A percentile compares a stretch with the other conserved stretches of the same genome.
Conservation (phyloP, 2,329 filamentous ascomycete genomes). For the Penicillium glabrum region DNA sequence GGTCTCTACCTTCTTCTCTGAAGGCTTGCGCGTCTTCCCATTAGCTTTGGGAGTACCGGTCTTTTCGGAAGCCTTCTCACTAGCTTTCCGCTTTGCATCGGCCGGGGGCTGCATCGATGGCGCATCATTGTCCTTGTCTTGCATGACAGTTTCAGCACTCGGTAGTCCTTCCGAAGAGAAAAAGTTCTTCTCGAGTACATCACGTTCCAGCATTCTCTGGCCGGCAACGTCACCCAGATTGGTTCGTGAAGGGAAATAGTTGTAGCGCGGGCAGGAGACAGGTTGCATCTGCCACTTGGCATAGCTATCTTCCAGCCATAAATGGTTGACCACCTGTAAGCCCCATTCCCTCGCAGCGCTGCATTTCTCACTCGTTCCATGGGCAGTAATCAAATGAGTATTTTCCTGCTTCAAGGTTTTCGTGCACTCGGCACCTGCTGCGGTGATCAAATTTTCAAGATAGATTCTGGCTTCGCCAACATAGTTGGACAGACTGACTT, state of each 20-base stretch:
- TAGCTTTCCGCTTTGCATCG: slow-evolving; percentile 19
- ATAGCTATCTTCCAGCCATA: slow-evolving; percentile 98
- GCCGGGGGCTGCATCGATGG: slow-evolving; percentile 23
- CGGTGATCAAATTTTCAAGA: slow-evolving; percentile 84
- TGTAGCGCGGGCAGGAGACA: slow-evolving; percentile 73
- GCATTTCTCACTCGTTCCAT: slow-evolving; percentile 88
- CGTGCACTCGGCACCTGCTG: slow-evolving; percentile 83
- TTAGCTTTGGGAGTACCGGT: slow-evolving; percentile 27
- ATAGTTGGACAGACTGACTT: slow-evolving; percentile 93
- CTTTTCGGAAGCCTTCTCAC: slow-evolving; percentile 14
- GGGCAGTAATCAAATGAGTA: slow-evolving; percentile 90
- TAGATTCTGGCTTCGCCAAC: slow-evolving; percentile 91
- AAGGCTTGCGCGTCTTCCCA: slow-evolving; percentile 29
- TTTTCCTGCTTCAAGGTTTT: slow-evolving; percentile 95
- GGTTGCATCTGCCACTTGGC: slow-evolving; percentile 78
- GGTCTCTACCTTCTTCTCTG: slow-evolving; percentile 47
- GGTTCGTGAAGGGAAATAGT: slow-evolving; percentile 81
- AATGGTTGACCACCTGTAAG: slow-evolving; percentile 84
- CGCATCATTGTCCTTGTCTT: slow-evolving; percentile 37
- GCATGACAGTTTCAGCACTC: slow-evolving; percentile 31
- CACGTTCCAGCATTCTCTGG: slow-evolving; percentile 77
- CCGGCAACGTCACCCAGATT: slow-evolving; percentile 93
- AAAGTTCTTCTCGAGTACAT: slow-evolving; percentile 69
- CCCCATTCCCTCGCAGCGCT: slow-evolving; percentile 90
- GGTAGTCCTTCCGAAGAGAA: slow-evolving; percentile 41